Conservation (phyloP, 2,329 filamentous ascomycete genomes). For the Dichotomopilus funicola region DNA sequence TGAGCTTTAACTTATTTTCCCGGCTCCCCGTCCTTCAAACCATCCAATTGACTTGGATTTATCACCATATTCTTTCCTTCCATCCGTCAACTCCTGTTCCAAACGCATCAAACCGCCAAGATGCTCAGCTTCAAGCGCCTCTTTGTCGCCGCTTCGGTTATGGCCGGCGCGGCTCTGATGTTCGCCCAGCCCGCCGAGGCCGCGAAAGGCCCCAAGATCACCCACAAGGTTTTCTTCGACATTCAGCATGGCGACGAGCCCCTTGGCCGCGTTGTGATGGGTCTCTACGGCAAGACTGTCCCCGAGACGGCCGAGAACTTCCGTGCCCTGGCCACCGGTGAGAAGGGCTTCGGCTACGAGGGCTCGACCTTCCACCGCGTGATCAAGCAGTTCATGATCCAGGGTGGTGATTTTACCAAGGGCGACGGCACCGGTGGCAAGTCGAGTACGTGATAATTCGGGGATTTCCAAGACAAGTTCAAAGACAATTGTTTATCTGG, state of each 20-base stretch:
- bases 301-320: constrained; percentile 71
- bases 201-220: constrained; percentile 87
- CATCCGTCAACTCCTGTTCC: constrained; percentile 27
- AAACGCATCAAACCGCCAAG: constrained; percentile 3
- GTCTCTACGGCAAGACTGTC: constrained; percentile 81
- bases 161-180: constrained; percentile 67
- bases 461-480: background rate
- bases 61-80: background rate
- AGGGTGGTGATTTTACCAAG: constrained; percentile 82
- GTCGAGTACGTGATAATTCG: constrained; percentile 54
- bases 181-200: constrained; percentile 69
- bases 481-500: background rate
- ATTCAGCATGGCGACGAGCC: constrained; percentile 68
- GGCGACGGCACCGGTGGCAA: constrained; percentile 79
- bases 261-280: constrained; percentile 70
- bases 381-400: constrained; percentile 88
- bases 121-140: constrained; percentile 73
- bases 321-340: constrained; percentile 73
- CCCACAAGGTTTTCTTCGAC: constrained; percentile 89
- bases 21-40: background rate
- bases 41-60: constrained; percentile 10
- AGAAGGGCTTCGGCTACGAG: constrained; percentile 81
- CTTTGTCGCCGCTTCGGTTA: constrained; percentile 64
- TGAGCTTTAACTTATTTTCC: constrained; percentile 13
- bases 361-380: constrained; percentile 82